phyloP scores from a whole-genome alignment of 225 moss, liverwort and hornwort species.

The Antitrichia curtipendula region DNA sequence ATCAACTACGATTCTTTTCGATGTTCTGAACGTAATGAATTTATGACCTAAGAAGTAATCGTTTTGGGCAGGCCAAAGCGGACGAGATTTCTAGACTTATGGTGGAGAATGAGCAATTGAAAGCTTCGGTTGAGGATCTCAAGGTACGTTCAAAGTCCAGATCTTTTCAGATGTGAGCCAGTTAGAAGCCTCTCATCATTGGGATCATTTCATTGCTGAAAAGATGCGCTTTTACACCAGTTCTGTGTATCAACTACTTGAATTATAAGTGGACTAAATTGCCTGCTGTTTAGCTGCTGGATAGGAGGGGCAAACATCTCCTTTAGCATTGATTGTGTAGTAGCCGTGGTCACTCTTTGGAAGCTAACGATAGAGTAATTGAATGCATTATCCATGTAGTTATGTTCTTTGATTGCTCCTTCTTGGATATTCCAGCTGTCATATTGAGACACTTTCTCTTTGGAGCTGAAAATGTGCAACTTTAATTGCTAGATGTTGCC shows the following conservation, averaged over 20 bases:
- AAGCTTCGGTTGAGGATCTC: conserved; percentile 52
- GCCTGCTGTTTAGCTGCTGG: background rate
- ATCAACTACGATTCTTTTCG: background rate
- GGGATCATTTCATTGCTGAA: background rate
- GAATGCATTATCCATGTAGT: background rate
- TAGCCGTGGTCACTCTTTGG: background rate
- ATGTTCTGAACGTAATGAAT: background rate
- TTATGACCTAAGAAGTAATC: background rate
- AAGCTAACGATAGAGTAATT: background rate
- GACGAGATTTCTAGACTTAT: conserved; percentile 94
- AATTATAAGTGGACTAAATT: background rate
- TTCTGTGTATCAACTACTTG: background rate
- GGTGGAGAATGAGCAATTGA: conserved; percentile 88
- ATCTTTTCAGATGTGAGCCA: background rate
- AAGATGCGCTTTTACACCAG: background rate
- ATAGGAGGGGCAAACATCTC: background rate
- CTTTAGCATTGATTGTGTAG: background rate
- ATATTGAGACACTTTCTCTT: background rate
- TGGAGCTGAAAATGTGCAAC: background rate
- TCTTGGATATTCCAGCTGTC: background rate
- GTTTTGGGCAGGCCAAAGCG: conserved; percentile 70
- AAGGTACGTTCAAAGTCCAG: conserved; percentile 37
- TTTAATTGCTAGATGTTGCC: background rate
- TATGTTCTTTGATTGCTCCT: background rate
- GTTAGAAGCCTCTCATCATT: background rate